phyloP scores from a whole-genome alignment of 352 stramenopile species.

The Aphanomyces euteiches region DNA sequence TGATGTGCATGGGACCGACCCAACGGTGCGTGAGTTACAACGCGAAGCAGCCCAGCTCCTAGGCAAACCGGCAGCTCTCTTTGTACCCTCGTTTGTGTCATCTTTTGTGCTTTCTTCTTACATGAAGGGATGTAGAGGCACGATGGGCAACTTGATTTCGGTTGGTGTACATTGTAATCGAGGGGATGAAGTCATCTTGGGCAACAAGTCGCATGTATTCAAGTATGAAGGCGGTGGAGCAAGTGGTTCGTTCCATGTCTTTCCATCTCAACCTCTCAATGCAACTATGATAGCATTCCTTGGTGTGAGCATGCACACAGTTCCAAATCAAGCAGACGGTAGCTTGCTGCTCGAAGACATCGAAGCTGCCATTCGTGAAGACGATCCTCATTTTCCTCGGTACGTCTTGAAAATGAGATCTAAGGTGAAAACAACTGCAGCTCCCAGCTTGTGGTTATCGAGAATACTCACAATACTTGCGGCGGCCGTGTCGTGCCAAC shows the following conservation, averaged over 20 bases:
- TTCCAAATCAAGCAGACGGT: slow-evolving; percentile 82
- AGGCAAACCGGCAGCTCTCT: slow-evolving; percentile 93
- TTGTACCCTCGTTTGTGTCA: slow-evolving; percentile 87
- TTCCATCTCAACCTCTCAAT: not conserved
- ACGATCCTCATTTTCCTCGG: slow-evolving; percentile 73
- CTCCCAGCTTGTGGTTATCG: slow-evolving; percentile 90
- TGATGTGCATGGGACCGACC: slow-evolving; percentile 83
- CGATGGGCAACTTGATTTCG: slow-evolving; percentile 97
- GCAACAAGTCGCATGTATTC: slow-evolving; percentile 94
- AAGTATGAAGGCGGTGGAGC: slow-evolving; percentile 93
- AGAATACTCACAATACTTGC: slow-evolving; percentile 98
- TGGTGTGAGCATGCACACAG: slow-evolving; percentile 85
- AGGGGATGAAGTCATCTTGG: slow-evolving; percentile 93
- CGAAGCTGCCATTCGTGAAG: slow-evolving; percentile 58
- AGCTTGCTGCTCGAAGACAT: slow-evolving; percentile 84
- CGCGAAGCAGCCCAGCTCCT: slow-evolving; percentile 87
- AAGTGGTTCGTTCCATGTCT: slow-evolving; percentile 47
- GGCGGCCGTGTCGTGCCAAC: slow-evolving; percentile 88
- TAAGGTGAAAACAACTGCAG: slow-evolving; percentile 33
- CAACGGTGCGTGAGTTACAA: slow-evolving; percentile 93
- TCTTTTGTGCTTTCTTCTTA: not conserved
- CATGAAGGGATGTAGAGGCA: slow-evolving; percentile 60
- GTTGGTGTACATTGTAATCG: slow-evolving; percentile 91
- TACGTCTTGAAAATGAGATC: slow-evolving; percentile 34
- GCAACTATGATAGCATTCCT: slow-evolving; percentile 58